Percentiles rank a stretch among this genome's conserved stretches.
Evolutionary conservation across 164 flowering plant species (phyloP).

Genomic region (Protea cynaroides): DNA sequence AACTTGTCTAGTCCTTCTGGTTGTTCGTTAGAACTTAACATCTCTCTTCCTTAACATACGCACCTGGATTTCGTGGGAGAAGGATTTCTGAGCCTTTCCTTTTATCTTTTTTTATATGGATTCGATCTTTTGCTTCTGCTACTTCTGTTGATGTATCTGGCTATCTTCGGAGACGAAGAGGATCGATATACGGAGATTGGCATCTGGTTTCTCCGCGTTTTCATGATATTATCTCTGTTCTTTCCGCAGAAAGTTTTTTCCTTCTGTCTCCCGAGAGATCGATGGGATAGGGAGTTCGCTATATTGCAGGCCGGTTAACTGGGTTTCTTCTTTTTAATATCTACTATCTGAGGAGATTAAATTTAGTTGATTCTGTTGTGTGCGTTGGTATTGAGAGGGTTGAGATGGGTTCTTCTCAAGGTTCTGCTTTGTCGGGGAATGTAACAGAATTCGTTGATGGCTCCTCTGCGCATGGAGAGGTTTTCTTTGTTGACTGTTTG

Average conservation of each 20-base stretch:
- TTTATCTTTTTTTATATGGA: neutral
- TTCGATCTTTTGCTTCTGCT: neutral
- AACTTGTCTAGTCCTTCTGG: neutral
- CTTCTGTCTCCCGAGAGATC: slow-evolving; percentile 50
- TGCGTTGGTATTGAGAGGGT: slow-evolving; percentile 1
- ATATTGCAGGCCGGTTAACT: slow-evolving; percentile 57
- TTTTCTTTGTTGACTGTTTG: slow-evolving; percentile 41
- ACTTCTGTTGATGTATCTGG: slow-evolving; percentile 45
- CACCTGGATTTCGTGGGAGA: too few species aligned
- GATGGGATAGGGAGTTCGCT: slow-evolving; percentile 82
- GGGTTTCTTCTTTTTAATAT: neutral
- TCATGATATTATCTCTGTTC: slow-evolving; percentile 29
- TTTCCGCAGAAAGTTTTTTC: slow-evolving; percentile 30
- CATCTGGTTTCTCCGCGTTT: slow-evolving; percentile 35
- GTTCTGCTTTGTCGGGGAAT: slow-evolving; percentile 57
- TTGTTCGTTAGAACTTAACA: neutral
- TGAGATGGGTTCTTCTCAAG: slow-evolving; percentile 72
- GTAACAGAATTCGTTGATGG: slow-evolving; percentile 65
- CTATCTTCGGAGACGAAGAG: slow-evolving; percentile 17
- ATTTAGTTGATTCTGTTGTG: too few species aligned
- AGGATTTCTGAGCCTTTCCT: slow-evolving; percentile 11
- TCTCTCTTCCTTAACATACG: too few species aligned
- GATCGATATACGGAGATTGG: slow-evolving; percentile 42
- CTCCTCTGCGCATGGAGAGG: slow-evolving; percentile 31
- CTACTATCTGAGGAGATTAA: neutral